phyloP scores from a whole-genome alignment of 352 stramenopile genomes.

The Elongisporangium prolatum region DNA sequence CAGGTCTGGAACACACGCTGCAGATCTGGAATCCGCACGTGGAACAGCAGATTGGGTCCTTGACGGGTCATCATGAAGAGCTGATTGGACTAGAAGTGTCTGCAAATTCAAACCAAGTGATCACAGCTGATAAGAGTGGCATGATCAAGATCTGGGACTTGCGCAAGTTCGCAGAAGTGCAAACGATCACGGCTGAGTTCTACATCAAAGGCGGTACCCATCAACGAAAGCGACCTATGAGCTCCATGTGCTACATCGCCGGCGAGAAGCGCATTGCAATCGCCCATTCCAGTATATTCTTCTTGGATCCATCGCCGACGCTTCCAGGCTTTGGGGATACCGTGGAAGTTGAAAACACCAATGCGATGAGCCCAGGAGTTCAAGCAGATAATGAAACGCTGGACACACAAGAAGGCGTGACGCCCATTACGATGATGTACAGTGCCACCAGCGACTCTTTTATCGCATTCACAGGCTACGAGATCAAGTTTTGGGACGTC shows the following conservation, averaged over 20 bases:
- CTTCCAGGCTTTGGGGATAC: neutral
- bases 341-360: neutral
- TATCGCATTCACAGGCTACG: conserved; percentile 22
- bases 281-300: conserved; percentile 47
- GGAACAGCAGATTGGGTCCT: conserved; percentile 43
- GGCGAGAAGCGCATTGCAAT: conserved; percentile 33
- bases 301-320: conserved; percentile 30
- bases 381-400: neutral
- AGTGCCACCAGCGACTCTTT: conserved; percentile 20
- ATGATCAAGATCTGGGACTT: conserved; percentile 54
- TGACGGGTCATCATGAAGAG: conserved; percentile 36
- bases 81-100: conserved; percentile 49
- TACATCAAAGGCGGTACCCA: conserved; percentile 24
- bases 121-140: conserved; percentile 46
- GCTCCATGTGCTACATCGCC: conserved; percentile 36
- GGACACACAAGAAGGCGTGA: conserved; percentile 22
- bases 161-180: conserved; percentile 36
- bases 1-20: conserved; percentile 43
- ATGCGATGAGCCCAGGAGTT: neutral
- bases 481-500: conserved; percentile 25
- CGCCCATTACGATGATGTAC: conserved; percentile 28
- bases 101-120: conserved; percentile 35
- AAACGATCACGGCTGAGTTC: conserved; percentile 27
- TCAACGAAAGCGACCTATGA: conserved; percentile 17
- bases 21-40: conserved; percentile 64